A percentile compares a stretch with the other conserved stretches of the same genome.
Evolutionary conservation across 106 monocot genomes (phyloP).

Genomic region (Posidonia australis): DNA sequence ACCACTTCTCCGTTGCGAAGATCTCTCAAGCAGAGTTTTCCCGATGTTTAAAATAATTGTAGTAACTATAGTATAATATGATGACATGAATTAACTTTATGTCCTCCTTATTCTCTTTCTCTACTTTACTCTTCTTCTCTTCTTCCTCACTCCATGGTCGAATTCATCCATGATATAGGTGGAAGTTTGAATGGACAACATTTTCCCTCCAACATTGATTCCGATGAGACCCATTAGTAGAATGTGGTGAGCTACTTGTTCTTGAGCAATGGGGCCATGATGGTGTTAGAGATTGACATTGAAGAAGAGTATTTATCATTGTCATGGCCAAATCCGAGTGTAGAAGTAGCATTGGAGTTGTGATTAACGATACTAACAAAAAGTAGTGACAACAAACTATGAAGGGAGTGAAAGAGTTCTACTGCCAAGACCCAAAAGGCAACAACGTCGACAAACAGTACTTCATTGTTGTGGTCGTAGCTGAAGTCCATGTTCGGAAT

Average conservation of each 20-base stretch:
- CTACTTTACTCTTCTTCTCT: no score
- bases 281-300: neutral
- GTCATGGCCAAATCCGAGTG: constrained; percentile 31
- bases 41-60: no score
- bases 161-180: constrained; percentile 39
- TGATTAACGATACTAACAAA: constrained; percentile 79
- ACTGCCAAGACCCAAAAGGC: constrained; percentile 69
- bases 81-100: no score
- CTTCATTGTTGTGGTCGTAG: constrained; percentile 75
- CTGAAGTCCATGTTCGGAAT: constrained; percentile 40
- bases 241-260: constrained; percentile 43
- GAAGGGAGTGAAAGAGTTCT: constrained; percentile 67
- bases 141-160: no score
- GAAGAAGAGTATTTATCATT: neutral
- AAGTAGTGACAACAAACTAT: constrained; percentile 35
- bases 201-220: constrained; percentile 55
- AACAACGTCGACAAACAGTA: constrained; percentile 59
- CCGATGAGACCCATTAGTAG: constrained; percentile 58
- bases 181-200: constrained; percentile 54
- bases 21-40: no score
- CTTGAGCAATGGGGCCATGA: constrained; percentile 41
- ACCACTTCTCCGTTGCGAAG: no score
- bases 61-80: no score
- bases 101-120: no score
- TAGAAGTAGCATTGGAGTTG: constrained; percentile 41